Base-by-base conservation (phyloP, 192 early-diverging fungal genomes). In the Obelidium mucronatum region DNA sequence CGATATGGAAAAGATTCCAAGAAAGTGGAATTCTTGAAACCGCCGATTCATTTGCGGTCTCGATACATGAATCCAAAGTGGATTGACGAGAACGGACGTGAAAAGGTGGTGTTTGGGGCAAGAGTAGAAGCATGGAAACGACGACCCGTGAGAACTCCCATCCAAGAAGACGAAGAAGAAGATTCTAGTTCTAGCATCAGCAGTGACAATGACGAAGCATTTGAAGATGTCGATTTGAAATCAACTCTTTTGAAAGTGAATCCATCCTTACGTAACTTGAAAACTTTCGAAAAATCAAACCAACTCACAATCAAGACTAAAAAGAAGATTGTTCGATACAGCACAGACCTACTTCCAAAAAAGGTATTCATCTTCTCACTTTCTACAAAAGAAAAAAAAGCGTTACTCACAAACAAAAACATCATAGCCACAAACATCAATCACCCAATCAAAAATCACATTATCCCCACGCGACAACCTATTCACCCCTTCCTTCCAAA, bases 381-480 rank as follows among this genome's bases (percentile, higher is more conserved):
- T n/a, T n/a, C n/a, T n/a, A n/a, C n/a, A n/a, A n/a, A n/a, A n/a
- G n/a, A n/a, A n/a, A n/a, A n/a, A n/a, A n/a, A n/a, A n/a, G n/a
- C n/a, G n/a, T n/a, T n/a, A n/a, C n/a, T n/a, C n/a, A n/a, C n/a
- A n/a, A n/a, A n/a, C n/a, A n/a, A n/a, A n/a, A n/a, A n/a, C n/a
- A n/a, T n/a, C n/a, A n/a, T n/a, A n/a, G n/a, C n/a, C n/a, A n/a
- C n/a, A n/a, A n/a, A n/a, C n/a, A n/a, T n/a, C n/a, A n/a, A n/a
- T n/a, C n/a, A n/a, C n/a, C n/a, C n/a, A n/a, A n/a, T n/a, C n/a
- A 48, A 48, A 48, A 48, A 19, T 48, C 8, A 48, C 44, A 6
- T 15, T 48, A 48, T 15, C 44, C 44, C 55, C 66, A 0, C 40
- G 66, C 48, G 40, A 68, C 37, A 68, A 68, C 31, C 24, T 51